These are phyloP conservation scores for Thelonectria rubi DNA, from an alignment of 2,329 filamentous ascomycete species.

Conservation along the genomic window DNA sequence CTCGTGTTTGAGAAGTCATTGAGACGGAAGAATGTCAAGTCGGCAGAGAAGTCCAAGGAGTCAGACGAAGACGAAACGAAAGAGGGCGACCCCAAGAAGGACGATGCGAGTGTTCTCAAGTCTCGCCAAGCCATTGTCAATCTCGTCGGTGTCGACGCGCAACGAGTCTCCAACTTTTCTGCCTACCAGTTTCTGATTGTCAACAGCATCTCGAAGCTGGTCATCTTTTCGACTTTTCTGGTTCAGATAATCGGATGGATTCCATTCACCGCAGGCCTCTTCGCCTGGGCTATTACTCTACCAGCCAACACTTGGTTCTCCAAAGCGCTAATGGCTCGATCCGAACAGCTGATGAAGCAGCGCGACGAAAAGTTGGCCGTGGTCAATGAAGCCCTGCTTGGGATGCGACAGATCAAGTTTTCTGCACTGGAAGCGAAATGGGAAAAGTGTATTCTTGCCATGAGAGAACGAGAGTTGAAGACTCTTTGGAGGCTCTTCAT, in stretches of 20 bases:
- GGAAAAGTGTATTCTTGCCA: conserved; percentile 72
- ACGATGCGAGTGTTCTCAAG: conserved; percentile 49
- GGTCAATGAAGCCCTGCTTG: conserved; percentile 79
- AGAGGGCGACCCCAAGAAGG: conserved; percentile 55
- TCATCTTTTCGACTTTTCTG: conserved; percentile 73
- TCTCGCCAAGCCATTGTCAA: conserved; percentile 78
- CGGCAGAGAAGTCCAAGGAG: conserved; percentile 59
- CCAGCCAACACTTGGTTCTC: conserved; percentile 75
- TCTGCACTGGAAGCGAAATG: conserved; percentile 79
- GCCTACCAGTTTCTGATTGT: conserved; percentile 72
- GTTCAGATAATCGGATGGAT: conserved; percentile 77
- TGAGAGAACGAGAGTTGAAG: conserved; percentile 71
- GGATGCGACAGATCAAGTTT: conserved; percentile 87
- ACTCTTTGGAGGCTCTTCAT: conserved; percentile 73
- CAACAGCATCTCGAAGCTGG: conserved; percentile 68
- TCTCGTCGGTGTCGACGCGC: conserved; percentile 78
- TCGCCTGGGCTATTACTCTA: conserved; percentile 69
- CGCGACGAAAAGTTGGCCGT: conserved; percentile 79
- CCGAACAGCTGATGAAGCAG: conserved; percentile 77
- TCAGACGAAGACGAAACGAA: conserved; percentile 45
- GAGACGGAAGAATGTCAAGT: conserved; percentile 79
- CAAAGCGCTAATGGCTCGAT: conserved; percentile 69
- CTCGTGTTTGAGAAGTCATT: conserved; percentile 81
- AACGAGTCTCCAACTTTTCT: conserved; percentile 74
- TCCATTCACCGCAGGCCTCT: conserved; percentile 71